Conservation (phyloP, 371 early-diverging fungal genomes). For the Homolaphlyctis polyrhiza region DNA sequence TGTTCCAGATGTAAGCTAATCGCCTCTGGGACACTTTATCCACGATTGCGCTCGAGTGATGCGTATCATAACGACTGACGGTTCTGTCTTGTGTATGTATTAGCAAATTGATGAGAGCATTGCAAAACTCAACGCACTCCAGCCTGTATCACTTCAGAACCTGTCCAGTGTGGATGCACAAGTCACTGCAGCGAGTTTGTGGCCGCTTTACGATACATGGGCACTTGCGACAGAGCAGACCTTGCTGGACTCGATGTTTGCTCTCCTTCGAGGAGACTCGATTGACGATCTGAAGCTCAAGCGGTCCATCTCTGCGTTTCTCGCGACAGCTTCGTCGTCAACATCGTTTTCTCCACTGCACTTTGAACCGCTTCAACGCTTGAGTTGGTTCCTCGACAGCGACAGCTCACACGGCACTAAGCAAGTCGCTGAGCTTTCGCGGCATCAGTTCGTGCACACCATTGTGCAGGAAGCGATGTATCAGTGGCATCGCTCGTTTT, state of each 20-base stretch:
- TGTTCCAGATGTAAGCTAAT: not conserved
- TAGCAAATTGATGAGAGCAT: not conserved
- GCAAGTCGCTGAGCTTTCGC: not conserved
- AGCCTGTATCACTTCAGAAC: not conserved
- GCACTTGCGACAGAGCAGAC: not conserved
- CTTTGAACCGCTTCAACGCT: constrained; percentile 60
- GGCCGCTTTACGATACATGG: constrained; percentile 1
- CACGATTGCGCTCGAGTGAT: too few species aligned
- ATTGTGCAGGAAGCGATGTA: constrained; percentile 23
- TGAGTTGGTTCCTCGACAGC: constrained; percentile 16
- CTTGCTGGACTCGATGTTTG: not conserved
- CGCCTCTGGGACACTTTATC: too few species aligned
- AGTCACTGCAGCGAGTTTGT: not conserved
- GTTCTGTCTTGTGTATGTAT: not conserved
- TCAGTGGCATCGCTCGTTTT: constrained; percentile 23
- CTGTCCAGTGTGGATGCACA: not conserved
- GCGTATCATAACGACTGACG: too few species aligned
- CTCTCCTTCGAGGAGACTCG: not conserved
- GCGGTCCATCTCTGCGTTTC: not conserved
- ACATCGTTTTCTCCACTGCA: constrained; percentile 61
- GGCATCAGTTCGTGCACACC: constrained; percentile 1
- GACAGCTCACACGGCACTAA: not conserved
- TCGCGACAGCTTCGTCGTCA: constrained; percentile 31
- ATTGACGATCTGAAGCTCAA: not conserved
- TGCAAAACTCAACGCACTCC: not conserved